Conservation (phyloP, 352 stramenopile genomes). For the Globisporangium mamillatum region DNA sequence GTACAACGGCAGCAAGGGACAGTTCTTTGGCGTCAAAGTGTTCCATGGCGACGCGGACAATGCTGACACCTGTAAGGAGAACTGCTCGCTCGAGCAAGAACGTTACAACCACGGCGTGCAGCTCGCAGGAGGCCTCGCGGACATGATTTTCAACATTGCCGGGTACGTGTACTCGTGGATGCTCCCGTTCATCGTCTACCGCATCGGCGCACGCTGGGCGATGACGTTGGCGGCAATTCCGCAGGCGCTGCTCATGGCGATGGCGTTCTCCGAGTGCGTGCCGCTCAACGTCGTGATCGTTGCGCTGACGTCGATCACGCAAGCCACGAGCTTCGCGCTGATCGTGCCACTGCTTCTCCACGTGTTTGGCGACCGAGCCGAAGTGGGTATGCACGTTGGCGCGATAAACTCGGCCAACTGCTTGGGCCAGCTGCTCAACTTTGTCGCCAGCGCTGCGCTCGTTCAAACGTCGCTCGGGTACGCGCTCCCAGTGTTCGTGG, state of each 20-base stretch:
- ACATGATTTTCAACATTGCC: slow-evolving; percentile 40
- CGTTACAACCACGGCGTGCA: slow-evolving; percentile 41
- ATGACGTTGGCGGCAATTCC: slow-evolving; percentile 34
- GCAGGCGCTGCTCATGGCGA: slow-evolving; percentile 38
- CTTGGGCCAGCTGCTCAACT: slow-evolving; percentile 53
- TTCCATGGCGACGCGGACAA: slow-evolving; percentile 34
- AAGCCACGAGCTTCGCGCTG: slow-evolving; percentile 42
- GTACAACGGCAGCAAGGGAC: slow-evolving; percentile 61
- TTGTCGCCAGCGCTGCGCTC: slow-evolving; percentile 37
- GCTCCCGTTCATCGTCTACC: slow-evolving; percentile 35
- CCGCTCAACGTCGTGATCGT: slow-evolving; percentile 35
- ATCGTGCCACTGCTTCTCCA: slow-evolving; percentile 49
- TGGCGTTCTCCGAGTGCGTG: slow-evolving; percentile 39
- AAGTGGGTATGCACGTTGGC: slow-evolving; percentile 52
- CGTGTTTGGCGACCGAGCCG: slow-evolving; percentile 32
- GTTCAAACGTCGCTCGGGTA: slow-evolving; percentile 26
- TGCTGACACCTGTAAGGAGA: slow-evolving; percentile 34
- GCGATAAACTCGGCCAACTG: slow-evolving; percentile 56
- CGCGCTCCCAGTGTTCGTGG: slow-evolving; percentile 26
- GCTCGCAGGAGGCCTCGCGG: slow-evolving; percentile 38
- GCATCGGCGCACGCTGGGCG: slow-evolving; percentile 32
- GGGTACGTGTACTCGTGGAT: slow-evolving; percentile 46
- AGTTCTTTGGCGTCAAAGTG: slow-evolving; percentile 61
- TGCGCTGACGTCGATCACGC: slow-evolving; percentile 39
- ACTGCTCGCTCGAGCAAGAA: slow-evolving; percentile 36